Evolutionary conservation across 164 flowering plant species (phyloP).

Genomic region (Euptelea pleiosperma): DNA sequence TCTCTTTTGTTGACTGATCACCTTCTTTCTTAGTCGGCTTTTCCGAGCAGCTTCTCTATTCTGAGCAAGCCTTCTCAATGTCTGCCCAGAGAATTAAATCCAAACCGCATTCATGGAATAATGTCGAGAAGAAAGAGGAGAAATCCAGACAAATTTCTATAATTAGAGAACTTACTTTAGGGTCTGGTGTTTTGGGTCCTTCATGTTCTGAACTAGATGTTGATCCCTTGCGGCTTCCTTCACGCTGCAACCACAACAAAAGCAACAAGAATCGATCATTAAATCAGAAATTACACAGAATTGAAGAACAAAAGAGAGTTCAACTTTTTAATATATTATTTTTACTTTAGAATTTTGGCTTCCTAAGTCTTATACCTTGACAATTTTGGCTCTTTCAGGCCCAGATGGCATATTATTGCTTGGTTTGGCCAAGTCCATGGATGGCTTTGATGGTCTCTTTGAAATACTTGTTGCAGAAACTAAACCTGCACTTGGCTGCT

Average conservation of each 20-base stretch:
- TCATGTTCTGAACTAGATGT: constrained; percentile 83
- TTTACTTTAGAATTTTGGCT: too few relatives aligned
- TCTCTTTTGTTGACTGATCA: constrained; percentile 13
- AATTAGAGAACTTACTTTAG: constrained; percentile 83
- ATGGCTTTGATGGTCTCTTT: constrained; percentile 65
- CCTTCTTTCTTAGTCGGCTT: constrained; percentile 99
- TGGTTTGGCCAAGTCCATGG: constrained; percentile 69
- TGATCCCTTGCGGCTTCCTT: constrained; percentile 64
- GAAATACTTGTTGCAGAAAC: constrained; percentile 49
- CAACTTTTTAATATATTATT: too few relatives aligned
- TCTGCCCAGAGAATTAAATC: constrained; percentile 56
- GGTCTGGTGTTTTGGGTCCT: constrained; percentile 87
- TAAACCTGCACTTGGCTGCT: constrained; percentile 43
- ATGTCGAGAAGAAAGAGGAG: too few relatives aligned
- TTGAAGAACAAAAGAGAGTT: too few relatives aligned
- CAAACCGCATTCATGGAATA: too few relatives aligned
- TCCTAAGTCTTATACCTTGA: constrained; percentile 71
- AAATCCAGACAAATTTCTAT: too few relatives aligned
- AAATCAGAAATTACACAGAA: too few relatives aligned
- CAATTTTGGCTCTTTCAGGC: constrained; percentile 48
- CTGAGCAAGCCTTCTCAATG: constrained; percentile 97
- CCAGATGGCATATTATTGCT: constrained; percentile 40
- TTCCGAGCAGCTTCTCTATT: constrained; percentile 99
- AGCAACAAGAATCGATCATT: too few relatives aligned
- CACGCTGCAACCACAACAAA: constrained; percentile 46